Evolutionary conservation across 1,139 yeast genomes (phyloP), one percentile per base, ranked within the genome.

Genomic region (Tardiomyces depauwii): DNA sequence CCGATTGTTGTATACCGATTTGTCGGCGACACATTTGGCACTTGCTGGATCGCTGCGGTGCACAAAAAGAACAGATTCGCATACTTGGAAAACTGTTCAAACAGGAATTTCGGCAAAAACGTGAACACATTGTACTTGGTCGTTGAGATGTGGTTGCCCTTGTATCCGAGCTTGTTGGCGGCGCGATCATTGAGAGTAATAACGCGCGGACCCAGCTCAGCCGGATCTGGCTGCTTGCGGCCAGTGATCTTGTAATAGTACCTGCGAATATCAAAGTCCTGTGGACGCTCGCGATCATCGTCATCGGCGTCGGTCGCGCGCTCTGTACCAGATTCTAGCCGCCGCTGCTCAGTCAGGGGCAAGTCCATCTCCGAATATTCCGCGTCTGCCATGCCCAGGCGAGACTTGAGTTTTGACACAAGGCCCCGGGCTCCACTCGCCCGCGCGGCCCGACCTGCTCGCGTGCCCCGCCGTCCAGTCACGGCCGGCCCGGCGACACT

Each of bases 91-190:
- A 93, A 93, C 65, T 93, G 98, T 66, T 93, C 98, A 59, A 89
- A 87, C 53, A 93, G 67, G 61, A 93, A 93, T 62, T 93, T 93
- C 16, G 98, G 98, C 46, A 93, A 55, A 61, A 93, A 93, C 0
- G 98, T 93, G 28, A 95, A 95, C 50, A 80, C 66, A 63, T 91
- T 93, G 69, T 93, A 93, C 64, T 93, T 93, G n/a, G 98, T 89
- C 3, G 99, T 93, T 41, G 95, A 84, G 53, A 93, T 82, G 62
- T 89, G 89, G 62, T 93, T 93, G 51, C 83, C 91, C 52, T 74
- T 73, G 66, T 76, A 91, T 2, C 81, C 75, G 49, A 71, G 73
- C 2, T 67, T 53, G 55, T 87, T 87, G 13, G 77, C 70, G 2
- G 65, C 61, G 1, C 62, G 54, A 57, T 84, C 78, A 69, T 87